A percentile compares a stretch with the other conserved stretches of the same genome.
phyloP scores from a whole-genome alignment of 306 rosid species.

The Pueraria montana region DNA sequence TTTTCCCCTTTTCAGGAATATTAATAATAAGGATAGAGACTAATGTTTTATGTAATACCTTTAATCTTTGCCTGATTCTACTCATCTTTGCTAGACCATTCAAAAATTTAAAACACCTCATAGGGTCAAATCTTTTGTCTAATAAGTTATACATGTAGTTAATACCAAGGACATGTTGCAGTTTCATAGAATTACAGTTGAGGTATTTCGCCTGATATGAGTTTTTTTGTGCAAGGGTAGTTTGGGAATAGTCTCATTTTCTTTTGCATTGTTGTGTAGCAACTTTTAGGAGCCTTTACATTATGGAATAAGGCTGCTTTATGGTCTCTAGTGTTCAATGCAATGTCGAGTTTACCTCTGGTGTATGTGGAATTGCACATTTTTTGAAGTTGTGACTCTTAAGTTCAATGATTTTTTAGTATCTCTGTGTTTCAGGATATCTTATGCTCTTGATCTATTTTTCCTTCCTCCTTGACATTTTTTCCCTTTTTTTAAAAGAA shows the following conservation, averaged over 20 bases:
- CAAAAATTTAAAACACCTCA: neutral
- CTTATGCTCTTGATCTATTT: conserved; percentile 14
- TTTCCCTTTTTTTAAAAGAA: neutral
- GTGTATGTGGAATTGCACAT: neutral
- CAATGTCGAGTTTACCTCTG: neutral
- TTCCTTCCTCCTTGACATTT: neutral
- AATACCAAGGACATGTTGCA: conserved; percentile 19
- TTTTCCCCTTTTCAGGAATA: neutral
- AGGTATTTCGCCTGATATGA: neutral
- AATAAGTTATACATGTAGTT: neutral
- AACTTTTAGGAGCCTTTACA: neutral
- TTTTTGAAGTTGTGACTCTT: no score
- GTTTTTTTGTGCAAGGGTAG: neutral
- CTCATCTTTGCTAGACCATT: neutral
- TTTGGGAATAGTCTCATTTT: neutral
- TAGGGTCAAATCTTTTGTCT: conserved; percentile 7
- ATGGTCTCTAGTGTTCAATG: conserved; percentile 13
- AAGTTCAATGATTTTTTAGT: no score
- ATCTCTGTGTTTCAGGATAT: neutral
- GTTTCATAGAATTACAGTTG: conserved; percentile 3
- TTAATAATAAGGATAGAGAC: conserved; percentile 1
- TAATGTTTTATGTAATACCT: conserved; percentile 2
- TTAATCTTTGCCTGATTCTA: neutral
- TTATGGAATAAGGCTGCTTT: neutral
- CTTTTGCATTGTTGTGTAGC: neutral